Evolutionary conservation across 1,284 basidiomycete species (phyloP).

Genomic region (Cutaneotrichosporon cutaneum): DNA sequence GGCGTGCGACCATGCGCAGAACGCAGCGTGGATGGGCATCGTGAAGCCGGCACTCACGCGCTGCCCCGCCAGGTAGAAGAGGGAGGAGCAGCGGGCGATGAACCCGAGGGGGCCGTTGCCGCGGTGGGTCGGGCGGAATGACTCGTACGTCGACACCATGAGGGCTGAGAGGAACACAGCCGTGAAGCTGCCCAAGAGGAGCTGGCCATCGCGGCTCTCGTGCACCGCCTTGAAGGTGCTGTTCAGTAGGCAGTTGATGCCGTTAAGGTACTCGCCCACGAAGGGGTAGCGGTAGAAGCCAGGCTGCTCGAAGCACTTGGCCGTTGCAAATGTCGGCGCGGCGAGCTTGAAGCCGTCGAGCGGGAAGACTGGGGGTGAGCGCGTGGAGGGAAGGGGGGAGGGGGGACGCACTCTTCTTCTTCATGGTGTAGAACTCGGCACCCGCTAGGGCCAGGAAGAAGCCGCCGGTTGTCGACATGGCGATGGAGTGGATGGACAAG

Average conservation of each 20-base stretch:
- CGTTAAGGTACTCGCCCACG: constrained; percentile 8
- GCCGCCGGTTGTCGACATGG: not conserved
- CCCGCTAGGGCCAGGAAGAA: constrained; percentile 2
- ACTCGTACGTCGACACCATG: constrained; percentile 16
- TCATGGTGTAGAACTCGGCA: not conserved
- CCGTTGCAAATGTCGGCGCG: not conserved
- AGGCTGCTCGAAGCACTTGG: constrained; percentile 11
- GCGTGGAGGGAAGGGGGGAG: not conserved
- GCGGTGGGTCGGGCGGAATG: constrained; percentile 11
- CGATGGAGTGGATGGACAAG: not conserved
- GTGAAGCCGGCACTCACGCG: constrained; percentile 15
- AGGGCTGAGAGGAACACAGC: constrained; percentile 9
- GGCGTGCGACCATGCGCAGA: constrained; percentile 6
- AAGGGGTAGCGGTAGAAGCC: constrained; percentile 9
- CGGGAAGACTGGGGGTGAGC: constrained; percentile 9
- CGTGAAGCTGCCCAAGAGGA: constrained; percentile 15
- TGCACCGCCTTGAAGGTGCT: constrained; percentile 10
- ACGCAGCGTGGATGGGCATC: constrained; percentile 12
- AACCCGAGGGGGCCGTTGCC: not conserved
- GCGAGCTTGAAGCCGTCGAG: not conserved
- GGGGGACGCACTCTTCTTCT: not conserved
- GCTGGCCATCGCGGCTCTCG: constrained; percentile 3
- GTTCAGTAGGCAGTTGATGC: constrained; percentile 19
- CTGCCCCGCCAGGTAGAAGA: constrained; percentile 20
- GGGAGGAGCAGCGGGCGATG: constrained; percentile 10